These are phyloP conservation scores for Stromatinia cepivora DNA, from an alignment of 2,329 filamentous ascomycete genomes.

Conservation along the genomic window DNA sequence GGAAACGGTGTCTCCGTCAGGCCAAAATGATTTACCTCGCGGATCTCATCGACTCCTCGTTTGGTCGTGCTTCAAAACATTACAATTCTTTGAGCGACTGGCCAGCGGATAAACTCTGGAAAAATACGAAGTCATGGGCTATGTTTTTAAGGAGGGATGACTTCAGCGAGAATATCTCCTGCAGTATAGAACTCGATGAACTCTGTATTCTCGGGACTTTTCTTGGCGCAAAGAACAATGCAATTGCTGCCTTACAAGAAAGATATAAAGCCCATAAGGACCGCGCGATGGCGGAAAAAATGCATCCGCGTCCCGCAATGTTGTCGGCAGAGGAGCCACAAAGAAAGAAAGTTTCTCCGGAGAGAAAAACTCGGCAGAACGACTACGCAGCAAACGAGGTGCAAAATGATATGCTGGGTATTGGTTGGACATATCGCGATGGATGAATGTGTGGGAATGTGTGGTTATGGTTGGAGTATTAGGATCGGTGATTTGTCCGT, in stretches of 20 bases:
- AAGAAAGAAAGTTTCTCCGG: not conserved
- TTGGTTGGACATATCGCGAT: not conserved
- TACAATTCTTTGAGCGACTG: not conserved
- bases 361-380: not conserved
- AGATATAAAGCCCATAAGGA: not conserved
- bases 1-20: not conserved
- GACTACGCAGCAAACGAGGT: not conserved
- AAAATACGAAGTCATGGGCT: not conserved
- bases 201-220: not conserved
- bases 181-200: not conserved
- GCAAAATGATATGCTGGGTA: not conserved
- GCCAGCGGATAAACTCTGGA: not conserved
- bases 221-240: not conserved
- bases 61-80: not conserved
- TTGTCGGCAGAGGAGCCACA: not conserved
- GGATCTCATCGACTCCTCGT: not conserved
- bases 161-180: not conserved
- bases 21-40: not conserved
- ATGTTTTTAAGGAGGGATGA: not conserved
- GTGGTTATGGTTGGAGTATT: too few species aligned
- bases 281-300: not conserved
- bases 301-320: not conserved
- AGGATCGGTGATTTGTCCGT: not conserved
- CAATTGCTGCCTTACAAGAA: not conserved
- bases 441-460: not conserved